These are phyloP conservation scores for Rhizopus microsporus DNA, from an alignment of 371 early-diverging fungal genomes.

Conservation along the genomic window DNA sequence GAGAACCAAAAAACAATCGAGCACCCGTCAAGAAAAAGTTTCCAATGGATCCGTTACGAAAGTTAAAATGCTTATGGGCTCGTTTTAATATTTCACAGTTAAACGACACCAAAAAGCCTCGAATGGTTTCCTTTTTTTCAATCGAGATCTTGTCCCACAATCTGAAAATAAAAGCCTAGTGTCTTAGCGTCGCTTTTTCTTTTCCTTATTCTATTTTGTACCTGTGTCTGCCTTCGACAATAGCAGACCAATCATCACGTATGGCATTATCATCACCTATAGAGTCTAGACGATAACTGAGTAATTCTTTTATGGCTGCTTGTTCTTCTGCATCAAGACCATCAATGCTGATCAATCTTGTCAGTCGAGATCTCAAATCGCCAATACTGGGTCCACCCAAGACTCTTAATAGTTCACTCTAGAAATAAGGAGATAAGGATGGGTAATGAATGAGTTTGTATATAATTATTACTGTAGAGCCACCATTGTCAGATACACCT, in stretches of 20 bases:
- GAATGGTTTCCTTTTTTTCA: slow-evolving; percentile 68
- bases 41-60: slow-evolving; percentile 72
- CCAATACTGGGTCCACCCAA: slow-evolving; percentile 76
- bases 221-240: slow-evolving; percentile 71
- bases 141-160: slow-evolving; percentile 54
- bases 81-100: slow-evolving; percentile 67
- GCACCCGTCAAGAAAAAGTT: slow-evolving; percentile 79
- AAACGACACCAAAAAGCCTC: slow-evolving; percentile 69
- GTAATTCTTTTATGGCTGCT: slow-evolving; percentile 62
- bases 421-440: neutral
- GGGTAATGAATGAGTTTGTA: neutral
- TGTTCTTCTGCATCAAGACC: slow-evolving; percentile 32
- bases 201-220: slow-evolving; percentile 15
- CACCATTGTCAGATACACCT: slow-evolving; percentile 78
- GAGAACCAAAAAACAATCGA: slow-evolving; percentile 66
- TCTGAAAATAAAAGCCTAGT: slow-evolving; percentile 15
- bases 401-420: slow-evolving; percentile 64
- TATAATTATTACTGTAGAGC: slow-evolving; percentile 47
- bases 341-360: slow-evolving; percentile 58
- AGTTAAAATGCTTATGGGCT: slow-evolving; percentile 68
- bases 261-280: slow-evolving; percentile 51
- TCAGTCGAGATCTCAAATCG: slow-evolving; percentile 63
- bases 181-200: neutral
- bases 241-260: slow-evolving; percentile 65
- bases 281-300: slow-evolving; percentile 65